Percentiles rank a stretch among this genome's conserved stretches.
These are phyloP conservation scores for Zasmidium angulare DNA, from an alignment of 2,329 filamentous ascomycete species.

Conservation along the genomic window DNA sequence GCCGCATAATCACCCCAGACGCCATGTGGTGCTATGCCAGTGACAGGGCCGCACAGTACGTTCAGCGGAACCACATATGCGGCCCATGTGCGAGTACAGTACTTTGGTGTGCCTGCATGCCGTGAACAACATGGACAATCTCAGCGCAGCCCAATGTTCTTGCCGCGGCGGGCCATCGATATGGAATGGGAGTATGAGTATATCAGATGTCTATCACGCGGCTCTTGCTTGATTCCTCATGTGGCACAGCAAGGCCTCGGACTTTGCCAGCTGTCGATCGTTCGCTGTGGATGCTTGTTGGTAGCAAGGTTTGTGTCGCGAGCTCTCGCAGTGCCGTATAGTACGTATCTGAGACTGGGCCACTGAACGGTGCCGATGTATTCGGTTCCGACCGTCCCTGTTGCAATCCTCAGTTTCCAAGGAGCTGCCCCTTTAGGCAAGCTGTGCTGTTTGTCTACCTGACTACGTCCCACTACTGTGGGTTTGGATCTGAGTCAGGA, in stretches of 20 bases:
- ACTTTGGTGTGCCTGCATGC: not conserved
- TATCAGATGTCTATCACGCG: not conserved
- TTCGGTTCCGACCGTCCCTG: not conserved
- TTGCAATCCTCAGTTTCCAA: not conserved
- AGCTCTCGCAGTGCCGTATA: too few relatives aligned
- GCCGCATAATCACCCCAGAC: not conserved
- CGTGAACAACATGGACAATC: not conserved
- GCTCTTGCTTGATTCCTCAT: not conserved
- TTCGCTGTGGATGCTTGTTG: not conserved
- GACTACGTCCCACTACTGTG: not conserved
- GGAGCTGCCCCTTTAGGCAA: not conserved
- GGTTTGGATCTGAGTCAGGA: not conserved
- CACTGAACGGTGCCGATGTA: not conserved
- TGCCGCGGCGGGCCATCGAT: too few relatives aligned
- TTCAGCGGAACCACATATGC: not conserved
- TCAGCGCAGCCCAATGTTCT: too few relatives aligned
- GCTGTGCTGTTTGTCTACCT: too few relatives aligned
- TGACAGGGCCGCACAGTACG: not conserved
- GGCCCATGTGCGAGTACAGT: not conserved
- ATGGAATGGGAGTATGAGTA: too few relatives aligned
- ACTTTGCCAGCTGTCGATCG: not conserved
- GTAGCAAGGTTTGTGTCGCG: not conserved
- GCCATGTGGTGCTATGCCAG: not conserved
- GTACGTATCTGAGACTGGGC: not conserved
- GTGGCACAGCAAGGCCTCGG: not conserved